Evolutionary conservation across 2,329 filamentous ascomycete species (phyloP).

Genomic region (Ophiostoma sp.): DNA sequence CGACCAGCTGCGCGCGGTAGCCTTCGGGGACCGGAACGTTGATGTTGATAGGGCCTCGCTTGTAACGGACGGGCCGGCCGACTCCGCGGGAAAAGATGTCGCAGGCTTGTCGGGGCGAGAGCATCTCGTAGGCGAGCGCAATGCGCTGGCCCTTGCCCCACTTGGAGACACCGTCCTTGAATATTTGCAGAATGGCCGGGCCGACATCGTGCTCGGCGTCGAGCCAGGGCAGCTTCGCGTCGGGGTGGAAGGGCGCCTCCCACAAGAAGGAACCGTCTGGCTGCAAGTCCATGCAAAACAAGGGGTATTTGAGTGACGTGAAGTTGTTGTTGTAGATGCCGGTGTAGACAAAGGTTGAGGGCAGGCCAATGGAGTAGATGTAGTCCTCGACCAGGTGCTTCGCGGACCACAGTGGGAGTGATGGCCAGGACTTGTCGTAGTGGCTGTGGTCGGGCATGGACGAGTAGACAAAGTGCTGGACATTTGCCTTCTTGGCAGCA

Average conservation of each 20-base stretch:
- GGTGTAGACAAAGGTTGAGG: conserved; percentile 88
- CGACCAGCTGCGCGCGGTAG: conserved; percentile 81
- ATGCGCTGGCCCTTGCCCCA: conserved; percentile 72
- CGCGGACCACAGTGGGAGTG: conserved; percentile 81
- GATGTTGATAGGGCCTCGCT: conserved; percentile 72
- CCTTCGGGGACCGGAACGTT: conserved; percentile 80
- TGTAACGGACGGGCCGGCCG: conserved; percentile 70
- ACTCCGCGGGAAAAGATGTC: conserved; percentile 72
- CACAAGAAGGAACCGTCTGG: conserved; percentile 81
- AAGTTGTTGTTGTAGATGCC: conserved; percentile 99
- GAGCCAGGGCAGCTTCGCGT: conserved; percentile 86
- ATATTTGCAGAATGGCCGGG: conserved; percentile 83
- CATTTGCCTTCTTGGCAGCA: conserved; percentile 74
- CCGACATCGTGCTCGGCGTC: conserved; percentile 96
- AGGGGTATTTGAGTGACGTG: conserved; percentile 81
- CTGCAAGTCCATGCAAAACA: conserved; percentile 92
- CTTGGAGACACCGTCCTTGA: conserved; percentile 83
- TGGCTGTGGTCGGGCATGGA: conserved; percentile 93
- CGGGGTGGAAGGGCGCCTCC: conserved; percentile 88
- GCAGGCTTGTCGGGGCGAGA: conserved; percentile 79
- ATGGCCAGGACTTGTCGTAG: conserved; percentile 70
- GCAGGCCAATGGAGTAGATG: conserved; percentile 72
- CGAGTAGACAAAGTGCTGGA: conserved; percentile 92
- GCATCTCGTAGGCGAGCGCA: conserved; percentile 82
- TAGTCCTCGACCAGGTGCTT: conserved; percentile 94